Evolutionary conservation across 2,329 filamentous ascomycete species (phyloP), one percentile per base, ranked within the genome.

Genomic region (Colletotrichum sublineola): DNA sequence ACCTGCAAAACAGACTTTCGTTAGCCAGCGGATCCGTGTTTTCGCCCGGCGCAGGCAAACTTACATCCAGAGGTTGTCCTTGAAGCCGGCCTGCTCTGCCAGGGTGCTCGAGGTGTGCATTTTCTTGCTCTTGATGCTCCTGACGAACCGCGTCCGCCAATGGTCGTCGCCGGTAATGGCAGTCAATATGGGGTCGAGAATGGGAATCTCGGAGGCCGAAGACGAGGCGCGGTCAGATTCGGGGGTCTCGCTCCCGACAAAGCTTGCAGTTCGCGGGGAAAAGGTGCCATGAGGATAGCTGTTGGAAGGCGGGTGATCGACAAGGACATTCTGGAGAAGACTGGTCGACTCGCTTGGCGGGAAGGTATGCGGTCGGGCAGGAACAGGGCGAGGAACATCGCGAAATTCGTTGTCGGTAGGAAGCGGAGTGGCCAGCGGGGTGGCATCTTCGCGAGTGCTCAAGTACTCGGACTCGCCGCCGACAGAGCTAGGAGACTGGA

Each of bases 281-380:
- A 95, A 94, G 20, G 93, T 93, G 76, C 93, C 94, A 82, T 96
- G 92, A 77, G 88, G 87, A 83, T 91, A 94, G 65, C 81, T 79
- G 29, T 85, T 86, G 12, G 84, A 81, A 75, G 88, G 85, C 6
- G 80, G 81, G 42, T 76, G 80, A 48, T 84, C 81, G 68, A 76
- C 75, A 52, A 81, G 75, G 63, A 80, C 71, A 36, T 77, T 74
- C 9, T 79, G 77, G 15, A 89, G 82, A 36, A 91, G 80, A 2
- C 87, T 84, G 1, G 88, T 89, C 2, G 84, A 85, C 76, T 91
- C 89, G 74, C 81, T 82, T 9, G 81, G 75, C 48, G 42, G 75
- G 6, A 24, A 66, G 9, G 61, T 60, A 14, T 60, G 44, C 14
- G 74, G 50, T 46, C 71, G 73, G 29, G 63, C 44, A 36, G 71